Evolutionary conservation across 2,329 filamentous ascomycete genomes (phyloP).

Genomic region (Trichoderma sp.): DNA sequence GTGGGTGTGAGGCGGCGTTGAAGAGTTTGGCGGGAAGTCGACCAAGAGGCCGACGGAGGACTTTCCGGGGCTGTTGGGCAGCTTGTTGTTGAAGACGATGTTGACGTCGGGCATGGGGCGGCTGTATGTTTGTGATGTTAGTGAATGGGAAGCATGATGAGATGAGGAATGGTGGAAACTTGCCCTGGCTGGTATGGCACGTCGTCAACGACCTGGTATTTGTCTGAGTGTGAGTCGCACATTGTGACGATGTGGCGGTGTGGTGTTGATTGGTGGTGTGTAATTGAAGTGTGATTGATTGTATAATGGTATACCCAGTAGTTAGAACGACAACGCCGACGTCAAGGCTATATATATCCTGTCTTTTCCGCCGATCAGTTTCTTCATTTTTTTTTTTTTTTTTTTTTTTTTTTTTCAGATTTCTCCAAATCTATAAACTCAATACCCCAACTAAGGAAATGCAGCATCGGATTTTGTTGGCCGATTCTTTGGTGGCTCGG

Average conservation of each 20-base stretch:
- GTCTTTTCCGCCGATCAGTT: not conserved
- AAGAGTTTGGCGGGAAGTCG: slow-evolving; percentile 28
- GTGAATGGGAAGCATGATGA: not conserved
- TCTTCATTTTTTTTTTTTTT: not conserved
- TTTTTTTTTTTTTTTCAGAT: not conserved
- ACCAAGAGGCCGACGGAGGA: slow-evolving; percentile 30
- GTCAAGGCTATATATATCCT: not conserved
- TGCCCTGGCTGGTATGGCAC: slow-evolving; percentile 15
- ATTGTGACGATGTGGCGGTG: not conserved
- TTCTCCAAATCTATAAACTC: not conserved
- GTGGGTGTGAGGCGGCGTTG: slow-evolving; percentile 31
- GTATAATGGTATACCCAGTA: not conserved
- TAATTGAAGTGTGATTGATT: not conserved
- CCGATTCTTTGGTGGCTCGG: not conserved
- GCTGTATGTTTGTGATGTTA: not conserved
- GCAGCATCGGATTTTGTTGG: not conserved
- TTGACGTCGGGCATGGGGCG: slow-evolving; percentile 23
- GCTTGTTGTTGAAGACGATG: slow-evolving; percentile 29
- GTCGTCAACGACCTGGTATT: slow-evolving; percentile 14
- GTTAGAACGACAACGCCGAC: not conserved
- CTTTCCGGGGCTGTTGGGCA: slow-evolving; percentile 30
- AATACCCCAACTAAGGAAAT: not conserved
- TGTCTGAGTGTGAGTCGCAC: not conserved
- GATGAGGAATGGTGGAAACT: not conserved
- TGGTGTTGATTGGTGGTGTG: not conserved